Evolutionary conservation across 345 rosid genomes (phyloP).

Genomic region (Linum tenue): DNA sequence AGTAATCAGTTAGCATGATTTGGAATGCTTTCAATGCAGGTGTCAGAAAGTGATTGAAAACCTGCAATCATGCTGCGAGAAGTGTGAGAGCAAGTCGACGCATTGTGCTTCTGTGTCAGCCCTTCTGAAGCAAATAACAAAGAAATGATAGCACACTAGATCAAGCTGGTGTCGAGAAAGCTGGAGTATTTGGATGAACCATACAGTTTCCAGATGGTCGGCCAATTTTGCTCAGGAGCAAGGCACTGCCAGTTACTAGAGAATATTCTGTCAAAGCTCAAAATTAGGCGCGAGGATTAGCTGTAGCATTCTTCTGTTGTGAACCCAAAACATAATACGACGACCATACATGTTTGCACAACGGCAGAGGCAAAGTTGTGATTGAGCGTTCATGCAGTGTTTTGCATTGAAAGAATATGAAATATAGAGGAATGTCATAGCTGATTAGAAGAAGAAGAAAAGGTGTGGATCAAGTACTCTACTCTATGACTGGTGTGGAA

Average conservation of each 20-base stretch:
- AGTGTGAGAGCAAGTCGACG: slow-evolving; percentile 72
- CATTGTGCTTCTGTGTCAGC: slow-evolving; percentile 81
- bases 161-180: slow-evolving; percentile 2
- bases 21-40: slow-evolving; percentile 26
- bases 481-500: background rate
- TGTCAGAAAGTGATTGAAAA: slow-evolving; percentile 58
- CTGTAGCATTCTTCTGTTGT: no score
- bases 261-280: no score
- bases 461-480: background rate
- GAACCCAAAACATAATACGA: no score
- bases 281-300: no score
- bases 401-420: no score
- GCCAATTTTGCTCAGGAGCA: no score
- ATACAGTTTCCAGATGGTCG: background rate
- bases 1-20: no score
- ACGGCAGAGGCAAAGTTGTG: no score
- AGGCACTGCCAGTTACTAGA: no score
- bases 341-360: background rate
- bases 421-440: background rate
- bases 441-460: background rate
- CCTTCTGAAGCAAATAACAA: slow-evolving; percentile 64
- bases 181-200: background rate
- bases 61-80: slow-evolving; percentile 70
- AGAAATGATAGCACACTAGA: slow-evolving; percentile 16
- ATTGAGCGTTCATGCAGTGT: no score